A percentile compares a stretch with the other conserved stretches of the same genome.
These are phyloP conservation scores for Colletotrichum melonis DNA, from an alignment of 2,329 filamentous ascomycete species.

Conservation along the genomic window DNA sequence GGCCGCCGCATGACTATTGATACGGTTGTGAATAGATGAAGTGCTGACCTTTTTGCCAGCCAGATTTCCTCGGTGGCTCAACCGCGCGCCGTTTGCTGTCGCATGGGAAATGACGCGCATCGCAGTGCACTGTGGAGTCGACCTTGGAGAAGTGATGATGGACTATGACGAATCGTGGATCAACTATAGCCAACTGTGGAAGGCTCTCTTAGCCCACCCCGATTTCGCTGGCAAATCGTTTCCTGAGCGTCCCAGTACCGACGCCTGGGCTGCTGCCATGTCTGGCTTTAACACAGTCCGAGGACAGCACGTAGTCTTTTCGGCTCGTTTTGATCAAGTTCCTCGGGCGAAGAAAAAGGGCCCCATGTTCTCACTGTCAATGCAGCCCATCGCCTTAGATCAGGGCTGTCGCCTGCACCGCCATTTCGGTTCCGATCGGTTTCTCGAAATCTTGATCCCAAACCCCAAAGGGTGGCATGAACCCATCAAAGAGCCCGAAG, in stretches of 20 bases:
- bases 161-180: slow-evolving; percentile 54
- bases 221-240: slow-evolving; percentile 57
- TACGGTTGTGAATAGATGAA: too few relatives aligned
- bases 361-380: slow-evolving; percentile 56
- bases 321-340: slow-evolving; percentile 42
- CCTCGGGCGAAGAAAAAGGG: slow-evolving; percentile 38
- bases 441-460: slow-evolving; percentile 66
- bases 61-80: slow-evolving; percentile 41
- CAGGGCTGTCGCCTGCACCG: slow-evolving; percentile 62
- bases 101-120: slow-evolving; percentile 65
- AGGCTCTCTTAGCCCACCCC: slow-evolving; percentile 50
- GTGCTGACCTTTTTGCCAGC: slow-evolving; percentile 8
- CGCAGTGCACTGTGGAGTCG: slow-evolving; percentile 57
- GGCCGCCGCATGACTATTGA: background rate
- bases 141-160: slow-evolving; percentile 49
- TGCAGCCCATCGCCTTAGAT: slow-evolving; percentile 62
- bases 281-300: slow-evolving; percentile 47
- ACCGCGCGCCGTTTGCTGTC: slow-evolving; percentile 59
- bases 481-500: slow-evolving; percentile 39
- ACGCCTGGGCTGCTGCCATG: slow-evolving; percentile 60
- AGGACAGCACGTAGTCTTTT: slow-evolving; percentile 53
- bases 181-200: slow-evolving; percentile 57
- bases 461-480: slow-evolving; percentile 47
- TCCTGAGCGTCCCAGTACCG: slow-evolving; percentile 56
- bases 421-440: slow-evolving; percentile 68